Evolutionary conservation across 768 basidiomycete genomes (phyloP), one percentile per base, ranked within the genome.

Genomic region (Coprinopsis strossmayeri): DNA sequence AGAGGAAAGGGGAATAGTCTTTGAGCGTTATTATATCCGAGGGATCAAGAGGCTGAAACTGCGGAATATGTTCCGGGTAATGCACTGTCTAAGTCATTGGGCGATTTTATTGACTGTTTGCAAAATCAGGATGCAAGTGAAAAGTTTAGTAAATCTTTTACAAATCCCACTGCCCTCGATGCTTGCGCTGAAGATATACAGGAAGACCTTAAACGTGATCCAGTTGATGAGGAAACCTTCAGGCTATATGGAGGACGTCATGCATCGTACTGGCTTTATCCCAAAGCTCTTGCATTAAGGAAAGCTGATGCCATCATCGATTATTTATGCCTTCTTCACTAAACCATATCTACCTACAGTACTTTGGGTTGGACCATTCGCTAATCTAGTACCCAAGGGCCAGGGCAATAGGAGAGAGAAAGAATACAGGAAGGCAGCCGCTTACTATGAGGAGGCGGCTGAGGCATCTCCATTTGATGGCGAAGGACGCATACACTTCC

Each of bases 1-100:
- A 20, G 53, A 63, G n/a, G 64, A 70, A 15, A 59, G 70, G 12
- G 76, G 76, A 3, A 59, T 57, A 9, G 66, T 78, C 11, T 78
- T 78, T 45, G 63, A 69, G 24, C 37, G 47, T 2, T 65, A 66
- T 3, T 74, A 74, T 53, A 55, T 76, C 9, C 65, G 71, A 23
- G 73, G 69, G 3, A 64, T 73, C n/a, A 68, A 62, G 35, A 53
- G 55, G 24, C 45, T 74, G 18, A 63, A 63, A 20, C 50, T 75
- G 7, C 52, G 65, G 12, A 46, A 61, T 1, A 62, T 67, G 26
- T 61, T 53, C 57, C 13, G 20, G 18, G 28, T 15, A 35, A 15
- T 15, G 25, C 24, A 18, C 3, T 25, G 26, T 46, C 17, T 12
- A 37, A 12, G 73, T 72, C 39, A 47, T 59, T 48, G 15, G 10